A percentile compares a stretch with the other conserved stretches of the same genome.
Conservation (phyloP, 1,284 basidiomycete genomes). For the Cutaneotrichosporon sp. region DNA sequence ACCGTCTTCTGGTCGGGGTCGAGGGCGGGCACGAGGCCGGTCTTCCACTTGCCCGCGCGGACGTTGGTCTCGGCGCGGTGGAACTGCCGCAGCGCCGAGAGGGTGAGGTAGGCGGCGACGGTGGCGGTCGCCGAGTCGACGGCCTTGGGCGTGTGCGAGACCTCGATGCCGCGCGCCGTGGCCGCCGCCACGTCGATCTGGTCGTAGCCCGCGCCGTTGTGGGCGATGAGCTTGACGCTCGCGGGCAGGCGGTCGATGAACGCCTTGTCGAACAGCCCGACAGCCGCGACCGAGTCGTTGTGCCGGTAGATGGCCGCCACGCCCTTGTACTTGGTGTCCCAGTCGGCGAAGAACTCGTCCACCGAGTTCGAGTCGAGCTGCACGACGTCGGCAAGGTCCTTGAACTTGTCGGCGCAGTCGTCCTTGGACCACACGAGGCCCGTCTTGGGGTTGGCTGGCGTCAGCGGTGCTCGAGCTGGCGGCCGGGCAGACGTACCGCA, state of each 20-base stretch:
- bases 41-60: slow-evolving; percentile 62
- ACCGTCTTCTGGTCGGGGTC: slow-evolving; percentile 78
- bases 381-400: slow-evolving; percentile 69
- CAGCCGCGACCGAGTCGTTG: slow-evolving; percentile 52
- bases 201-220: slow-evolving; percentile 92
- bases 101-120: slow-evolving; percentile 78
- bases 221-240: slow-evolving; percentile 79
- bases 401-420: slow-evolving; percentile 67
- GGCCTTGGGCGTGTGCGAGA: slow-evolving; percentile 89
- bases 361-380: slow-evolving; percentile 67
- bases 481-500: slow-evolving; percentile 56
- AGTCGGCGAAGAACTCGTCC: slow-evolving; percentile 67
- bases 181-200: slow-evolving; percentile 76
- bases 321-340: slow-evolving; percentile 71
- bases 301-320: slow-evolving; percentile 76
- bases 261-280: slow-evolving; percentile 78
- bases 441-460: slow-evolving; percentile 37
- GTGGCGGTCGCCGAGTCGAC: slow-evolving; percentile 92
- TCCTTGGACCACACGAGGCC: slow-evolving; percentile 76
- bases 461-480: slow-evolving; percentile 48
- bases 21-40: slow-evolving; percentile 60
- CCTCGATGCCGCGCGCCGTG: slow-evolving; percentile 70
- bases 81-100: slow-evolving; percentile 81
- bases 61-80: slow-evolving; percentile 70
- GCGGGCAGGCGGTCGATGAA: slow-evolving; percentile 68